phyloP scores from a whole-genome alignment of 2,329 filamentous ascomycete genomes.

The Rhynchosporium graminicola region DNA sequence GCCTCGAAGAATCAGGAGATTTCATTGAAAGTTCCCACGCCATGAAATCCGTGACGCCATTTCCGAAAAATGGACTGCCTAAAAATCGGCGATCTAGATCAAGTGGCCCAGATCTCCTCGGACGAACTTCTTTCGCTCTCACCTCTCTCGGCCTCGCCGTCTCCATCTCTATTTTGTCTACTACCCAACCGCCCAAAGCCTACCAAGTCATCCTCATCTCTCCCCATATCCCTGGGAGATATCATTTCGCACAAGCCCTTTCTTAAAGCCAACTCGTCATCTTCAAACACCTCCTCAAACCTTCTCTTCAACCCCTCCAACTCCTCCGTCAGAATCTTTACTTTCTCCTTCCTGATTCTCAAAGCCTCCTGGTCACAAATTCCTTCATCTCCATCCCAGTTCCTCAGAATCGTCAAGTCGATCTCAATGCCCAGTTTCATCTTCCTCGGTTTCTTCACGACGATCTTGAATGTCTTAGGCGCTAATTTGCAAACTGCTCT shows the following conservation, averaged over 20 bases:
- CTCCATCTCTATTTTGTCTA: neutral
- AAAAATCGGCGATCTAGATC: neutral
- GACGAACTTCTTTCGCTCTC: neutral
- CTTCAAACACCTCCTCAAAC: slow-evolving; percentile 31
- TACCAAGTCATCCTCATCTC: neutral
- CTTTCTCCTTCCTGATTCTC: slow-evolving; percentile 4
- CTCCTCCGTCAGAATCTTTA: slow-evolving; percentile 17
- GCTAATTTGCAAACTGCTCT: slow-evolving; percentile 25
- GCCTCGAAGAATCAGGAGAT: too few species aligned
- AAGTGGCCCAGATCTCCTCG: neutral
- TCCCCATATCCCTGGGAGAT: neutral
- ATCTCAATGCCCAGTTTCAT: slow-evolving; percentile 24
- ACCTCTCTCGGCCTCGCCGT: neutral
- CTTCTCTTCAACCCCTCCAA: slow-evolving; percentile 29
- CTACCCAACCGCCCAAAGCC: too few species aligned
- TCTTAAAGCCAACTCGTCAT: slow-evolving; percentile 25
- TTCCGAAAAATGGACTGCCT: too few species aligned
- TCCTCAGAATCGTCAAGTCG: slow-evolving; percentile 20
- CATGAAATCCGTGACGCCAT: too few species aligned
- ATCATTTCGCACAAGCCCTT: slow-evolving; percentile 25
- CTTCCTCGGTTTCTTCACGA: slow-evolving; percentile 30
- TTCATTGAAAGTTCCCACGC: too few species aligned
- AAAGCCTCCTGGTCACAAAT: slow-evolving; percentile 20
- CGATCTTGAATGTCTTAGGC: slow-evolving; percentile 31
- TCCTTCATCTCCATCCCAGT: neutral